Evolutionary conservation across 805 yeast genomes (phyloP), one percentile per base, ranked within the genome.

Genomic region (Myxozyma vanderwaltii): DNA sequence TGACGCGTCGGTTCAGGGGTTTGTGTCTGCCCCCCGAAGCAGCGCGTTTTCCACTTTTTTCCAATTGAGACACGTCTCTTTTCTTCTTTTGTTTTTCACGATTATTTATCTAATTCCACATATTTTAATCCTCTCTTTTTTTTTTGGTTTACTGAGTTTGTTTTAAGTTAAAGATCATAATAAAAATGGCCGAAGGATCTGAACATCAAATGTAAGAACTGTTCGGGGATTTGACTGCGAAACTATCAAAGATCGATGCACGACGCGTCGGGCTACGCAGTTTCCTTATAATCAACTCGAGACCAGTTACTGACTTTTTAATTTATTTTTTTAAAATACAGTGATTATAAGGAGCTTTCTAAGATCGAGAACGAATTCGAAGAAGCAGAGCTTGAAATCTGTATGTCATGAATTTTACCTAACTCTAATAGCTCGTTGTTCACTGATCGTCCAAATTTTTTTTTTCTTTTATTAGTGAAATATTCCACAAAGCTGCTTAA

Each of bases 401-500:
- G 69, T 65, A 61, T 26, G 70, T 63, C 21, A n/a, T 8, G 46
- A 46, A 43, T 59, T 40, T 5, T 13, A 27, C 36, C 8, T 33
- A 19, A n/a, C n/a, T n/a, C n/a, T n/a, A n/a, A n/a, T n/a, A n/a
- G n/a, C n/a, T n/a, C n/a, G n/a, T n/a, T n/a, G n/a, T n/a, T n/a
- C n/a, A n/a, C n/a, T n/a, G n/a, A n/a, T n/a, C n/a, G n/a, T n/a
- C n/a, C n/a, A n/a, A n/a, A n/a, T n/a, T n/a, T n/a, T n/a, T n/a
- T n/a, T n/a, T n/a, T n/a, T n/a, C n/a, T n/a, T n/a, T n/a, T n/a
- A n/a, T n/a, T 27, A 63, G 67, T 59, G 35, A 61, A 56, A 31
- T 63, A 52, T 38, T 64, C 64, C 12, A 56, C 63, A 24, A 58
- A 64, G 56, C 59, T 80, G 31, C 79, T 89, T 6, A 81, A 79